phyloP scores from a whole-genome alignment of 441 rosid genomes.

The Macaranga tanarius region DNA sequence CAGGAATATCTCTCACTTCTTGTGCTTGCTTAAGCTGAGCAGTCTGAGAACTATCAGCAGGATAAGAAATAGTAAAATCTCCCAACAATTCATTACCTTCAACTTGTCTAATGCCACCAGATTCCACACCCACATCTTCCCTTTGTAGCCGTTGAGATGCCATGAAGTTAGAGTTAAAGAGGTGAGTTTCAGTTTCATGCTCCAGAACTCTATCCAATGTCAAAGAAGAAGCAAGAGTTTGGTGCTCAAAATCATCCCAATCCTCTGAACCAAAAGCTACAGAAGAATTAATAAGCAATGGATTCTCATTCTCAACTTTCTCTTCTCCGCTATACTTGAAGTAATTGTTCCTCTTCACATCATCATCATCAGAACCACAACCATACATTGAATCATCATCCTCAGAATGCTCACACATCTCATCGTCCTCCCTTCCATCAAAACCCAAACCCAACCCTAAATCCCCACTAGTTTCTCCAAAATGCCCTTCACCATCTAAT shows the following conservation, averaged over 20 bases:
- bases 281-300: constrained; percentile 64
- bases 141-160: constrained; percentile 21
- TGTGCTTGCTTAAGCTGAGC: constrained; percentile 35
- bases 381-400: constrained; percentile 64
- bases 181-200: constrained; percentile 31
- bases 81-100: constrained; percentile 30
- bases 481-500: constrained; percentile 11
- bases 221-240: constrained; percentile 44
- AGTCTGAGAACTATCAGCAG: constrained; percentile 26
- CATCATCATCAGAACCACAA: constrained; percentile 49
- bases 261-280: constrained; percentile 85
- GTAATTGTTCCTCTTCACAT: constrained; percentile 36
- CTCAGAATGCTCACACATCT: constrained; percentile 48
- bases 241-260: constrained; percentile 87
- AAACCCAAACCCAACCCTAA: constrained; percentile 23
- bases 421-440: constrained; percentile 34
- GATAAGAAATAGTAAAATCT: constrained; percentile 22
- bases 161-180: constrained; percentile 19
- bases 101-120: constrained; percentile 26
- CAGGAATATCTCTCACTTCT: constrained; percentile 39
- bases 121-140: constrained; percentile 26
- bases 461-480: constrained; percentile 13
- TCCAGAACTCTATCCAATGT: constrained; percentile 32
- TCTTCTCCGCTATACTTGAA: constrained; percentile 26
- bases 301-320: constrained; percentile 43